Evolutionary conservation across 2,329 filamentous ascomycete species (phyloP).

Genomic region (Didymella pomorum): DNA sequence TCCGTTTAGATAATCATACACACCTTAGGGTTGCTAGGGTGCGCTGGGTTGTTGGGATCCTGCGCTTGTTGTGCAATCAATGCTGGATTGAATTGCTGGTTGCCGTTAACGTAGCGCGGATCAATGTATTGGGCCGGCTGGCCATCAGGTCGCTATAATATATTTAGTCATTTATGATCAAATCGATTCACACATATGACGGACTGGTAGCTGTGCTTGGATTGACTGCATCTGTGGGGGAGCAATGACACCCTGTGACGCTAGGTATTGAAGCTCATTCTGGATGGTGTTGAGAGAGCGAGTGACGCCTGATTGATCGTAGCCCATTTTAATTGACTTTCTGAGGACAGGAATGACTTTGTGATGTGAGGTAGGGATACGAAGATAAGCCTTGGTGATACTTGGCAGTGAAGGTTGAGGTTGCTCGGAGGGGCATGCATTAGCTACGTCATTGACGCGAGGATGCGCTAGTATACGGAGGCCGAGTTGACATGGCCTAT

Average conservation of each 20-base stretch:
- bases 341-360: neutral
- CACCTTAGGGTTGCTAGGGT: constrained; percentile 30
- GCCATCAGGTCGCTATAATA: constrained; percentile 23
- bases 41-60: constrained; percentile 30
- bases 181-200: neutral
- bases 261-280: constrained; percentile 31
- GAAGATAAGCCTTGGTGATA: constrained; percentile 17
- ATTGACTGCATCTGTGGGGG: constrained; percentile 30
- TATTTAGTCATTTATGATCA: too few relatives aligned
- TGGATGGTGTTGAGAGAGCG: constrained; percentile 27
- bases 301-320: constrained; percentile 29
- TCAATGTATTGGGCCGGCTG: constrained; percentile 30
- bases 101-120: constrained; percentile 23
- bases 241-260: constrained; percentile 25
- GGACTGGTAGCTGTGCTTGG: constrained; percentile 30
- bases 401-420: constrained; percentile 12
- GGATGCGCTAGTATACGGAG: constrained; percentile 1
- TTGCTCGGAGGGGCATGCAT: constrained; percentile 6
- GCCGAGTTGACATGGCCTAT: neutral
- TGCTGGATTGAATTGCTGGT: constrained; percentile 29
- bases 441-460: constrained; percentile 12
- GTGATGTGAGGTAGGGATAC: neutral
- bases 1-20: neutral
- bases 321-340: constrained; percentile 12
- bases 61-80: constrained; percentile 32